Conservation (phyloP, 805 yeast genomes). For the Kockiozyma suomiensis region DNA sequence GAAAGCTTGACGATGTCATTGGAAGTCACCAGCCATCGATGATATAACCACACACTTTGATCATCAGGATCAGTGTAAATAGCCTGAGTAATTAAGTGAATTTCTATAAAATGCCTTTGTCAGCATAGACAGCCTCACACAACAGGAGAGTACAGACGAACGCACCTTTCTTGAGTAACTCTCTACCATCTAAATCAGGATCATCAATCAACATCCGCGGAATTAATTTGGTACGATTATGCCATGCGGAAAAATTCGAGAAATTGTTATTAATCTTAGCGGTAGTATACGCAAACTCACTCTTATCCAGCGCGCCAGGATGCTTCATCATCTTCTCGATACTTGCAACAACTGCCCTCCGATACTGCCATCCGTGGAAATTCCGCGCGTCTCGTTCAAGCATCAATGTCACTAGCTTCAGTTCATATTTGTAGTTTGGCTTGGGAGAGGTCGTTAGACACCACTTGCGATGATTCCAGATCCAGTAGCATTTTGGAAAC, state of each 20-base stretch:
- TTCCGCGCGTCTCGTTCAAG: constrained; percentile 77
- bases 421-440: constrained; percentile 67
- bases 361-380: constrained; percentile 93
- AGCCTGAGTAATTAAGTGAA: constrained; percentile 74
- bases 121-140: not conserved
- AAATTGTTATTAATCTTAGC: constrained; percentile 77
- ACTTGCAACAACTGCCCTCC: constrained; percentile 64
- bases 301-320: constrained; percentile 39
- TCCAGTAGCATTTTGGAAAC: constrained; percentile 93
- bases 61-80: constrained; percentile 92
- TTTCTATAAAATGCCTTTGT: constrained; percentile 53
- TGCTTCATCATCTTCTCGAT: constrained; percentile 39
- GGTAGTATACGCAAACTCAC: constrained; percentile 78
- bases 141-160: constrained; percentile 27
- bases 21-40: constrained; percentile 68
- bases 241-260: constrained; percentile 96
- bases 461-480: constrained; percentile 95
- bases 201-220: constrained; percentile 50
- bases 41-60: constrained; percentile 88
- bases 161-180: constrained; percentile 21
- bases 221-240: constrained; percentile 74
- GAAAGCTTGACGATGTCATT: constrained; percentile 40
- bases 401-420: constrained; percentile 67
- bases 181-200: constrained; percentile 35
- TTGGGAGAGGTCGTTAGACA: constrained; percentile 55